phyloP scores from a whole-genome alignment of 257 asterid genomes.

The Solanum lycopersicoides region DNA sequence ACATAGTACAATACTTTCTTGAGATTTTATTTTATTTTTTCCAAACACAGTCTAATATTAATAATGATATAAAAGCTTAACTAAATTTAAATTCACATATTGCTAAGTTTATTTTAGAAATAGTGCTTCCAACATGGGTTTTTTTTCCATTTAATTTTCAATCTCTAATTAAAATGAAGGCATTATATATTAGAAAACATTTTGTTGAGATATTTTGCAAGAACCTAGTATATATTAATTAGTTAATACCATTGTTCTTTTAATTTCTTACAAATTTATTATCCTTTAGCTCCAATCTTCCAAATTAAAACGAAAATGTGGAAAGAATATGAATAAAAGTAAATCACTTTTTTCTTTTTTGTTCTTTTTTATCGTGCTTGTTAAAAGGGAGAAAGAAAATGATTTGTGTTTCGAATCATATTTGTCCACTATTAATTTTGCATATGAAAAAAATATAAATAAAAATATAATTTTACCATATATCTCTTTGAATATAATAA shows the following conservation, averaged over 20 bases:
- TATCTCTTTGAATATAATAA: not conserved
- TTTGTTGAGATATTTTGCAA: not conserved
- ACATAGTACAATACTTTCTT: not conserved
- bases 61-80: too few species aligned
- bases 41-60: too few species aligned
- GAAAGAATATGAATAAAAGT: not conserved
- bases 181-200: not conserved
- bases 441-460: too few species aligned
- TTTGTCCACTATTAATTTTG: rapidly evolving
- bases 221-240: not conserved
- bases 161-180: too few species aligned
- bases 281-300: not conserved
- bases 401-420: not conserved
- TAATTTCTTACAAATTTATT: too few species aligned
- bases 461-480: too few species aligned
- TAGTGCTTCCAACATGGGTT: too few species aligned
- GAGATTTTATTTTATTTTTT: too few species aligned
- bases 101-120: too few species aligned
- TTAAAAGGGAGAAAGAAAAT: not conserved
- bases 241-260: not conserved
- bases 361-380: not conserved
- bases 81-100: too few species aligned
- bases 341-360: not conserved
- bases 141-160: too few species aligned
- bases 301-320: not conserved